Evolutionary conservation across 306 rosid species (phyloP).

Genomic region (Quercus berberidifolia): DNA sequence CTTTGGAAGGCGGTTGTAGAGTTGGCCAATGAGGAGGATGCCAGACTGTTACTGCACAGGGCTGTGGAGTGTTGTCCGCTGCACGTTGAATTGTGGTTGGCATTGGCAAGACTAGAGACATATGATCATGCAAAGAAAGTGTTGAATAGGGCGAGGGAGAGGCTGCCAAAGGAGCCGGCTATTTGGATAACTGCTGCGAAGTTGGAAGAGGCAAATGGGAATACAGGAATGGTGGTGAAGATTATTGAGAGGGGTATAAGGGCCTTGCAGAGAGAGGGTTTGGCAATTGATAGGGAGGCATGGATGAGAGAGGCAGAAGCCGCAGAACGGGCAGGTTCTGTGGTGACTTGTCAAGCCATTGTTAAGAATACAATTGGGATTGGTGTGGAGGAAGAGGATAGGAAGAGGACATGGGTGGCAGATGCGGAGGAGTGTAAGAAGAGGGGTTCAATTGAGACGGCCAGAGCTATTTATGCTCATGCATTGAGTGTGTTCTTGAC

Average conservation of each 20-base stretch:
- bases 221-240: conserved; percentile 75
- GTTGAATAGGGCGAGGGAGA: conserved; percentile 77
- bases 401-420: conserved; percentile 96
- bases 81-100: conserved; percentile 92
- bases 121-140: conserved; percentile 82
- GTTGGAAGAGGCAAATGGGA: conserved; percentile 94
- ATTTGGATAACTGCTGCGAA: conserved; percentile 91
- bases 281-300: conserved; percentile 73
- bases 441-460: conserved; percentile 85
- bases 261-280: conserved; percentile 77
- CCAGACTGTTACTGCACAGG: conserved; percentile 75
- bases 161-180: conserved; percentile 79
- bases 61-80: conserved; percentile 91
- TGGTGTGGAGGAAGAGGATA: conserved; percentile 93
- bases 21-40: conserved; percentile 86
- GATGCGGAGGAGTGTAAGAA: conserved; percentile 97
- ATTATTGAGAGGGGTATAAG: conserved; percentile 86
- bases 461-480: conserved; percentile 83
- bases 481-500: conserved; percentile 82
- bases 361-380: conserved; percentile 66
- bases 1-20: conserved; percentile 95
- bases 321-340: conserved; percentile 80
- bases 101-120: conserved; percentile 82
- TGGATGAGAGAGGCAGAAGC: conserved; percentile 99
- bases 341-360: conserved; percentile 77